phyloP scores from a whole-genome alignment of 2,329 filamentous ascomycete species.

The Torrubiellomyces zombiae region DNA sequence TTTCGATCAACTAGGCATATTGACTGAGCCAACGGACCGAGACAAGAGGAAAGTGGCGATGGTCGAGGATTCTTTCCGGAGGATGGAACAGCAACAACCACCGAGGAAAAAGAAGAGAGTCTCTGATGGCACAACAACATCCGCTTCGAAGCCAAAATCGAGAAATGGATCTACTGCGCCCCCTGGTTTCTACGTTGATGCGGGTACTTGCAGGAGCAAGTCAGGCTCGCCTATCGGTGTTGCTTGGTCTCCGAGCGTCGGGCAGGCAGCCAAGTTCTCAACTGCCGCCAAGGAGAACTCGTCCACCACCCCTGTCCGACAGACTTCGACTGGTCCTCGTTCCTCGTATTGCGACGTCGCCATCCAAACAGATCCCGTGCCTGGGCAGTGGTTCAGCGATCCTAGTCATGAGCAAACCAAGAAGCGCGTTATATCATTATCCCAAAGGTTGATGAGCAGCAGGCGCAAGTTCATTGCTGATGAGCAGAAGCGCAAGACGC shows the following conservation, averaged over 20 bases:
- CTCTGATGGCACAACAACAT: slow-evolving; percentile 32
- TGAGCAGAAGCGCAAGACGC: slow-evolving; percentile 17
- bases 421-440: slow-evolving; percentile 34
- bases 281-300: slow-evolving; percentile 14
- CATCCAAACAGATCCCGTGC: slow-evolving; percentile 38
- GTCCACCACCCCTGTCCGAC: slow-evolving; percentile 14
- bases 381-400: slow-evolving; percentile 35
- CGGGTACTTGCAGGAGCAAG: slow-evolving; percentile 35
- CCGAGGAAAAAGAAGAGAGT: slow-evolving; percentile 45
- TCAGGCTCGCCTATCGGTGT: slow-evolving; percentile 33
- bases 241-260: slow-evolving; percentile 20
- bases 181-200: slow-evolving; percentile 30
- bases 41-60: slow-evolving; percentile 52
- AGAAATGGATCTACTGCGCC: slow-evolving; percentile 19
- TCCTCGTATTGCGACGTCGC: slow-evolving; percentile 31
- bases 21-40: slow-evolving; percentile 47
- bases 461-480: slow-evolving; percentile 25
- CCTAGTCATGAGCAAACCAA: slow-evolving; percentile 19
- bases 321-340: slow-evolving; percentile 20
- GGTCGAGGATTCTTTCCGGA: slow-evolving; percentile 46
- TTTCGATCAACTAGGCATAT: slow-evolving; percentile 40
- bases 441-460: slow-evolving; percentile 33
- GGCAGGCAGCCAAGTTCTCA: slow-evolving; percentile 11
- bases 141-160: slow-evolving; percentile 22
- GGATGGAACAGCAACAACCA: slow-evolving; percentile 41